These are phyloP conservation scores for Yamadazyma scolyti DNA, from an alignment of 805 yeast species.

Conservation along the genomic window DNA sequence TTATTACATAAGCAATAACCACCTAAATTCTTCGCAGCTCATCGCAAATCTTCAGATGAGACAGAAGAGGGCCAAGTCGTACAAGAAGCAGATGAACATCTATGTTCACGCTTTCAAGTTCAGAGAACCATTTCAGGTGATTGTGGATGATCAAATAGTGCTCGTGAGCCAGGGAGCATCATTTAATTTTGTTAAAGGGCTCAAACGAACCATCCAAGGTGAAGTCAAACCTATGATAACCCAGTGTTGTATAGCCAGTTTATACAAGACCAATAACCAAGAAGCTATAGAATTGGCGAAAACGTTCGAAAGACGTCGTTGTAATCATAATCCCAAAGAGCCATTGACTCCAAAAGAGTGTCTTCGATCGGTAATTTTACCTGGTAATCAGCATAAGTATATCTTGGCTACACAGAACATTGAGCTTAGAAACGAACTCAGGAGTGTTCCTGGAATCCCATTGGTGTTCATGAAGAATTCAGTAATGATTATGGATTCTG, in stretches of 20 bases:
- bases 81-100: conserved; percentile 87
- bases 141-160: conserved; percentile 80
- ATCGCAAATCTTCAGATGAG: conserved; percentile 57
- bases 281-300: conserved; percentile 80
- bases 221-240: conserved; percentile 89
- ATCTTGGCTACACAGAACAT: conserved; percentile 82
- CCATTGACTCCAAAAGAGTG: conserved; percentile 72
- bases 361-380: conserved; percentile 61
- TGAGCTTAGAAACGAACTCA: conserved; percentile 60
- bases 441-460: conserved; percentile 88
- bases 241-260: conserved; percentile 88
- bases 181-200: conserved; percentile 77
- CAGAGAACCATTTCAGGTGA: conserved; percentile 88
- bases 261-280: conserved; percentile 70
- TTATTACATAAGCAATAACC: too few species aligned
- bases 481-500: conserved; percentile 95
- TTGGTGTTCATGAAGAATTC: conserved; percentile 81
- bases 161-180: conserved; percentile 61
- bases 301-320: conserved; percentile 83
- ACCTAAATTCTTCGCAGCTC: too few species aligned
- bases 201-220: conserved; percentile 77
- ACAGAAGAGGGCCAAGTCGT: conserved; percentile 92
- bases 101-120: conserved; percentile 84
- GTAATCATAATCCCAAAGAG: conserved; percentile 71
- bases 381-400: conserved; percentile 87